These are phyloP conservation scores for Dillenia turbinata DNA, from an alignment of 164 flowering plant species.

Conservation along the genomic window DNA sequence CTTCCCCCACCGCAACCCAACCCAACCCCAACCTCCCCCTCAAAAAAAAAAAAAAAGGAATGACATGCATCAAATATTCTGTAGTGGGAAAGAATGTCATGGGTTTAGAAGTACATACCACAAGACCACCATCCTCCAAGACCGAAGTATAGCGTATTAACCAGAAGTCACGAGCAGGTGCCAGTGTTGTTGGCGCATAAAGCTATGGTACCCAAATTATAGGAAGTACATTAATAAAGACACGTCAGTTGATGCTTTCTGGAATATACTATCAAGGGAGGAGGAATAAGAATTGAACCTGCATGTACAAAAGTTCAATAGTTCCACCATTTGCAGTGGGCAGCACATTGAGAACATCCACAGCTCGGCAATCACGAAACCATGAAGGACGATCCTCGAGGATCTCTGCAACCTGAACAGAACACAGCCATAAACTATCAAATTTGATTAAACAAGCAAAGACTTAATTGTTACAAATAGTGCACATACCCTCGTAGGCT, in stretches of 20 bases:
- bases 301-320: conserved; percentile 94
- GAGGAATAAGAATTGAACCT: conserved; percentile 41
- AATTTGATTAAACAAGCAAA: neutral
- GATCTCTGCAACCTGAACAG: conserved; percentile 83
- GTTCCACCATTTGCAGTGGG: conserved; percentile 97
- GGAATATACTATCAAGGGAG: neutral
- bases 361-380: conserved; percentile 94
- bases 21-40: no score
- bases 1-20: no score
- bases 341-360: conserved; percentile 79
- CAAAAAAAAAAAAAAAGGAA: neutral
- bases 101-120: conserved; percentile 48
- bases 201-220: conserved; percentile 33
- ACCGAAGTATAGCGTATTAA: conserved; percentile 81
- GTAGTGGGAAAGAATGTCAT: neutral
- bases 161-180: conserved; percentile 98
- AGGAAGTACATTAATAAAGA: neutral
- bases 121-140: conserved; percentile 97
- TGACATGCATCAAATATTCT: neutral
- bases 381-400: conserved; percentile 95
- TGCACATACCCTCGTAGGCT: conserved; percentile 73
- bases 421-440: neutral
- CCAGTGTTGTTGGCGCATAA: conserved; percentile 99
- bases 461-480: neutral
- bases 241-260: neutral